Evolutionary conservation across 805 yeast species (phyloP).

Genomic region (Lipomyces sp.): DNA sequence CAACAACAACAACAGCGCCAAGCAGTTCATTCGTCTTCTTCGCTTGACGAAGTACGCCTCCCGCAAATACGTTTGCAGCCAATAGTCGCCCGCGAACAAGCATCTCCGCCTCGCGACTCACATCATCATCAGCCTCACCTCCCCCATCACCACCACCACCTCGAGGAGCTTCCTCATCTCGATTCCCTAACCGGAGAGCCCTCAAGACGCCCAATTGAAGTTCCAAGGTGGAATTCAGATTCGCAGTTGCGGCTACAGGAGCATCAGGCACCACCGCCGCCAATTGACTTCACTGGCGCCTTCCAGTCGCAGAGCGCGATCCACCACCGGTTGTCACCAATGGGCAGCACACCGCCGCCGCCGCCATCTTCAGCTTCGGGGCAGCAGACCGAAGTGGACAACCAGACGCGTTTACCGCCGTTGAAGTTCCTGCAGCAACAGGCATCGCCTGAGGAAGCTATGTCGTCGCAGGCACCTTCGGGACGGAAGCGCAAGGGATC

Average conservation of each 20-base stretch:
- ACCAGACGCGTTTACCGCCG: slow-evolving; percentile 18
- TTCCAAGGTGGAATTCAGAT: slow-evolving; percentile 8
- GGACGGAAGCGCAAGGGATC: slow-evolving; percentile 1
- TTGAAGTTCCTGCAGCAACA: slow-evolving; percentile 4
- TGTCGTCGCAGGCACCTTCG: slow-evolving; percentile 6
- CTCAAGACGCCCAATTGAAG: slow-evolving; percentile 1
- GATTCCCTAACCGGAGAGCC: background rate
- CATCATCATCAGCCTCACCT: slow-evolving; percentile 7
- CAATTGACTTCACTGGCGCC: slow-evolving; percentile 43
- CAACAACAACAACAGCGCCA: background rate
- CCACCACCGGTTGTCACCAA: background rate
- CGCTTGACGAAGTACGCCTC: background rate
- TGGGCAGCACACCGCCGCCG: slow-evolving; percentile 2
- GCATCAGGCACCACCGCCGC: slow-evolving; percentile 11
- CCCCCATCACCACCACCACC: slow-evolving; percentile 3
- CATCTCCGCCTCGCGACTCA: background rate
- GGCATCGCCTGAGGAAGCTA: slow-evolving; percentile 4
- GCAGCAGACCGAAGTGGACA: slow-evolving; percentile 1
- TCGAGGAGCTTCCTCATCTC: slow-evolving; percentile 4
- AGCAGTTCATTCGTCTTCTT: too few relatives aligned
- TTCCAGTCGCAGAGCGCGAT: too few relatives aligned
- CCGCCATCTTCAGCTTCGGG: background rate
- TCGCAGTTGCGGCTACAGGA: too few relatives aligned
- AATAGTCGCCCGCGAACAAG: too few relatives aligned
- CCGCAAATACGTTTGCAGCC: background rate